Percentiles rank a stretch among this genome's conserved stretches.
Evolutionary conservation across 169 alveolate species (phyloP).

Genomic region (Plasmodium malariae): DNA sequence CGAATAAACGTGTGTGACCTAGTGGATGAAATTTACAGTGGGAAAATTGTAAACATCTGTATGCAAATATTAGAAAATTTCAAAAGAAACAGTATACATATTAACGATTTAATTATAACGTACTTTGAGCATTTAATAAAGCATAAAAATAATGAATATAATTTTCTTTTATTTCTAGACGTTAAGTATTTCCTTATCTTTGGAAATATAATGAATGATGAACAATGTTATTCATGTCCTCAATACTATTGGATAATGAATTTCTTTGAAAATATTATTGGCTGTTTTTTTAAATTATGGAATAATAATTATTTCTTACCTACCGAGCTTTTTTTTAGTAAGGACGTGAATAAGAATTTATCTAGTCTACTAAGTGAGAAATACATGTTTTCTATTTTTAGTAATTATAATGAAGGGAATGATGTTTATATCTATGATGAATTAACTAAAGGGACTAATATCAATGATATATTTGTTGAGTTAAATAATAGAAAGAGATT

Average conservation of each 20-base stretch:
- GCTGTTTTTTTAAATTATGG: conserved; percentile 67
- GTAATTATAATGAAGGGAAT: conserved; percentile 71
- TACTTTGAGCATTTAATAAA: conserved; percentile 57
- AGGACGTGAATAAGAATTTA: conserved; percentile 28
- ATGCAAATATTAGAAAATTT: conserved; percentile 62
- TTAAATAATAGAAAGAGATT: conserved; percentile 42
- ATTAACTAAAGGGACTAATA: conserved; percentile 17
- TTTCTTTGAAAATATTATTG: conserved; percentile 33
- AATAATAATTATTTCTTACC: conserved; percentile 36
- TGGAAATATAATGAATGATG: conserved; percentile 35
- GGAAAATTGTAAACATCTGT: conserved; percentile 63
- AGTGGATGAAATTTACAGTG: conserved; percentile 56
- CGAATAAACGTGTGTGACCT: conserved; percentile 17
- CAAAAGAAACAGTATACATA: conserved; percentile 38
- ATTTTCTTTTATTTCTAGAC: conserved; percentile 50
- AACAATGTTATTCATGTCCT: conserved; percentile 27
- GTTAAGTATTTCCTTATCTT: conserved; percentile 54
- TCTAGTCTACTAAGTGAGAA: conserved; percentile 45
- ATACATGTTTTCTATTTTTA: conserved; percentile 65
- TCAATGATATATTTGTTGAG: conserved; percentile 50
- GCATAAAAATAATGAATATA: conserved; percentile 54
- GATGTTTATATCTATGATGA: conserved; percentile 28
- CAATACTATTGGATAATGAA: conserved; percentile 44
- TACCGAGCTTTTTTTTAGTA: conserved; percentile 33
- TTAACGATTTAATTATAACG: conserved; percentile 52